These are phyloP conservation scores for Plectranthus barbatus DNA, from an alignment of 257 asterid species.

Conservation along the genomic window DNA sequence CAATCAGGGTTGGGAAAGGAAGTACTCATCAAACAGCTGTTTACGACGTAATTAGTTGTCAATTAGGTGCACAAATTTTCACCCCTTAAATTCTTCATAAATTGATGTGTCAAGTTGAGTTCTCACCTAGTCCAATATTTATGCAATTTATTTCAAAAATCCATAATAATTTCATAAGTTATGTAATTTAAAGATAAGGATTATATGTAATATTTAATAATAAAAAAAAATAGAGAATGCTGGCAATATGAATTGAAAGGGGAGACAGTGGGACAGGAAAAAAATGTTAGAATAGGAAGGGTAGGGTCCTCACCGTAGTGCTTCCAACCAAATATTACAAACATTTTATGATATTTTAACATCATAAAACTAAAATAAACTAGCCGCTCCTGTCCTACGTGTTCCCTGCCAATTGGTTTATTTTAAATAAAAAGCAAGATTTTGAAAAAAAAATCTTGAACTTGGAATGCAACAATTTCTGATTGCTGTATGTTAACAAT, in stretches of 20 bases:
- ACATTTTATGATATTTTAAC: not conserved
- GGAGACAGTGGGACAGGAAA: slow-evolving; percentile 2
- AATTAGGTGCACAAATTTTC: not conserved
- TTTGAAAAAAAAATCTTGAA: not conserved
- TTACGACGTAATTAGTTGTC: not conserved
- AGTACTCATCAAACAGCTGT: not conserved
- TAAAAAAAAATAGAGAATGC: not conserved
- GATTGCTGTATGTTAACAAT: not conserved
- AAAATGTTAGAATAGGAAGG: not conserved
- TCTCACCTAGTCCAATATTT: not conserved
- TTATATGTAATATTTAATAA: not conserved
- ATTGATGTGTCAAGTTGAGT: not conserved
- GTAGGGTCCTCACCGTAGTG: slow-evolving; percentile 8
- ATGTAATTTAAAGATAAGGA: too few relatives aligned
- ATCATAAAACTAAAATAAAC: too few relatives aligned
- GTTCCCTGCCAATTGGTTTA: not conserved
- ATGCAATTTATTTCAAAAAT: too few relatives aligned
- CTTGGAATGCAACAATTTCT: not conserved
- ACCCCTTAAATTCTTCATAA: not conserved
- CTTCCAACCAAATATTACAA: slow-evolving; percentile 6
- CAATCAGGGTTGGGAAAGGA: not conserved
- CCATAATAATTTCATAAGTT: too few relatives aligned
- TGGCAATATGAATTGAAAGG: not conserved
- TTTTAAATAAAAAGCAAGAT: not conserved
- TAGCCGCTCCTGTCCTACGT: not conserved